Evolutionary conservation across 371 early-diverging fungal species (phyloP), one percentile per base, ranked within the genome.

Genomic region (Apophysomyces trapeziformis): DNA sequence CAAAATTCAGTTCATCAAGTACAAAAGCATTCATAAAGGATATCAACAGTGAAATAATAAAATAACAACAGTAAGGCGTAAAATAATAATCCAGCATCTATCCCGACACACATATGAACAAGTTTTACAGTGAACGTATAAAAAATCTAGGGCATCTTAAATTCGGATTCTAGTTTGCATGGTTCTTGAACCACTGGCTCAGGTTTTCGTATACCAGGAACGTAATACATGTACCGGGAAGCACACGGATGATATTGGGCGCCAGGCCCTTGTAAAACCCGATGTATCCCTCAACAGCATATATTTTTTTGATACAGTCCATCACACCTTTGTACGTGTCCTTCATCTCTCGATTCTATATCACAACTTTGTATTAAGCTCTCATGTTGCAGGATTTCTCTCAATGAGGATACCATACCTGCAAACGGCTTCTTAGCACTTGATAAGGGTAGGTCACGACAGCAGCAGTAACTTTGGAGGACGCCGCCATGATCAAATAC

Each of bases 221-320:
- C 1, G 98, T 99, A 26, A 98, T 90, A 64, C 94, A 92, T 5
- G 97, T 96, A 5, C 97, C 97, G 0, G 99, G 99, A 38, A 98
- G 77, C 1, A 99, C 97, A 14, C 97, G 87, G 12, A 96, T 73
- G 16, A 95, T 79, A 62, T 90, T 94, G 0, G 96, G 92, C 1
- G 92, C 95, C 65, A 98, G 80, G 0, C 99, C 99, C 77, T 96
- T 96, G 86, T 97, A 98, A 69, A 98, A 97, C 3, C 97, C 98
- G 14, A 78, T 47, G 7, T 92, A 57, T 1, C 96, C 95, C 71
- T 98, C 97, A 1, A 80, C 74, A 36, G 82, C 78, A 67, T 80
- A 79, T 14, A 95, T 93, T 67, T 91, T 90, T 46, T 69, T 65
- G n/a, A 93, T 80, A 32, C 90, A 90, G 50, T 93, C 91, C 45